These are phyloP conservation scores for Linum usitatissimum DNA, from an alignment of 345 rosid genomes.

Conservation along the genomic window DNA sequence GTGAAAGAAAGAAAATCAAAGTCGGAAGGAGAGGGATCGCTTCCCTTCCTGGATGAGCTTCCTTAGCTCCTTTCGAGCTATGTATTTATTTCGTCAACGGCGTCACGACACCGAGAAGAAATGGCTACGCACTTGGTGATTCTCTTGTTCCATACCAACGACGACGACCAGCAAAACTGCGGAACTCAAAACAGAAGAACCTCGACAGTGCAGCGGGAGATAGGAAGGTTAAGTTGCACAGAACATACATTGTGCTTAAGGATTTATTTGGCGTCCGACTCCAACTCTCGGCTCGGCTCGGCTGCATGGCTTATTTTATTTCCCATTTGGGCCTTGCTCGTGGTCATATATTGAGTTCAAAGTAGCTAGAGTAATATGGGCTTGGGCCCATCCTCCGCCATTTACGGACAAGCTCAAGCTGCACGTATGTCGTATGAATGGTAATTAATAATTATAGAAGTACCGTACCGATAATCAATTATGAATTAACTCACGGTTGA, in stretches of 20 bases:
- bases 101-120: background rate
- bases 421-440: too few relatives aligned
- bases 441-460: too few relatives aligned
- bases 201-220: background rate
- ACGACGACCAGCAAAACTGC: background rate
- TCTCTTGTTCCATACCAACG: background rate
- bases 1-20: too few relatives aligned
- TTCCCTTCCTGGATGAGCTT: background rate
- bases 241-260: background rate
- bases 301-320: background rate
- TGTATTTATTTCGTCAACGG: background rate
- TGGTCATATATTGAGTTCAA: too few relatives aligned
- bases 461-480: too few relatives aligned
- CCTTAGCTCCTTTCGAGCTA: too few relatives aligned
- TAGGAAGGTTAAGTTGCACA: background rate
- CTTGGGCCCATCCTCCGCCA: background rate
- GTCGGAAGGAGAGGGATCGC: background rate
- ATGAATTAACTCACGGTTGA: too few relatives aligned
- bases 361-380: background rate
- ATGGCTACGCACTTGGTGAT: background rate
- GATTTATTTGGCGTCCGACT: slow-evolving; percentile 8
- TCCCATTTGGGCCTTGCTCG: too few relatives aligned
- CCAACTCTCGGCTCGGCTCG: slow-evolving; percentile 2
- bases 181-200: slow-evolving; percentile 3
- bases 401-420: too few relatives aligned